These are phyloP conservation scores for Sideroxylon spinosum DNA, from an alignment of 179 eudicot genomes.

Conservation along the genomic window DNA sequence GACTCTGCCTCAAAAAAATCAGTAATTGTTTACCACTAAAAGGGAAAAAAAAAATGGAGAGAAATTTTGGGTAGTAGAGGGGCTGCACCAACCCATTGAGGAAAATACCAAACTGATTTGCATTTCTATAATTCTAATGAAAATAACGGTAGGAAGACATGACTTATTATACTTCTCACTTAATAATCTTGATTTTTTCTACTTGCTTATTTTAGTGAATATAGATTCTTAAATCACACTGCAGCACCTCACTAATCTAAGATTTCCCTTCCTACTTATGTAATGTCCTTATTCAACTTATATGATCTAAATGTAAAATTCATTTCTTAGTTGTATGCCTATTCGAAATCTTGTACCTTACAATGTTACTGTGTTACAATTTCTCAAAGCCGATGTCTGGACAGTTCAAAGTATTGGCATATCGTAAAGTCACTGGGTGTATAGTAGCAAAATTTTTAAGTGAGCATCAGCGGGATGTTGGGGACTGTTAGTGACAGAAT, in stretches of 20 bases:
- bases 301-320: not conserved
- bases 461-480: slow-evolving; percentile 1
- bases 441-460: not conserved
- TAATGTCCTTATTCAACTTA: not conserved
- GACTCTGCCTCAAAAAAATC: no score
- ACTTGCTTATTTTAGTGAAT: no score
- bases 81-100: not conserved
- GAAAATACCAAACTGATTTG: not conserved
- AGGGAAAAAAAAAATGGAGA: no score
- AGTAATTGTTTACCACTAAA: no score
- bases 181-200: no score
- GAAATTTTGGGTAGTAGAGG: not conserved
- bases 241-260: no score
- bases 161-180: not conserved
- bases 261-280: not conserved
- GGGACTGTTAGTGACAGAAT: not conserved
- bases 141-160: not conserved
- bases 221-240: no score
- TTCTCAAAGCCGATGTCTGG: slow-evolving; percentile 2
- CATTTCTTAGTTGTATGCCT: not conserved
- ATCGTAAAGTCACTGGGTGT: not conserved
- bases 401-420: not conserved
- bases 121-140: not conserved
- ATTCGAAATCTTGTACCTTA: not conserved
- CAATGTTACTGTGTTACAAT: not conserved